phyloP scores from a whole-genome alignment of 441 rosid genomes.

The Gossypium gossypioides region DNA sequence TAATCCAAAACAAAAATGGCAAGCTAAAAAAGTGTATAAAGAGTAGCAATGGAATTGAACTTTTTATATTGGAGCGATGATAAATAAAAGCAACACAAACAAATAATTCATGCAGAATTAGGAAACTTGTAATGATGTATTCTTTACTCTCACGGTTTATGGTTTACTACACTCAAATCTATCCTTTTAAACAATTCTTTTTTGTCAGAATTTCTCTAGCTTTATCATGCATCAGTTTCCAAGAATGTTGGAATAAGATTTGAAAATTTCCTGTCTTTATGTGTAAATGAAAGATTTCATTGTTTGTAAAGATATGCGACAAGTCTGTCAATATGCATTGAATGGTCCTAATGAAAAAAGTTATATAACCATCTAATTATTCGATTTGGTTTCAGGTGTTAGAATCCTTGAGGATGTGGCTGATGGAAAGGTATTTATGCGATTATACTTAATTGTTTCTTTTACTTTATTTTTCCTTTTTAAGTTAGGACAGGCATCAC shows the following conservation, averaged over 20 bases:
- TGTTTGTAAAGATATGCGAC: not conserved
- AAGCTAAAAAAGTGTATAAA: not conserved
- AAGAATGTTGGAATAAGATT: not conserved
- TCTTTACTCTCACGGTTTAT: not conserved
- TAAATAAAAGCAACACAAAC: not conserved
- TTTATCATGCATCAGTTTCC: not conserved
- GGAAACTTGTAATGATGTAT: not conserved
- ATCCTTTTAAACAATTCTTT: not conserved
- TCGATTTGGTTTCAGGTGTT: constrained; percentile 51
- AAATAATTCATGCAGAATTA: not conserved
- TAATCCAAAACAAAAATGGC: not conserved
- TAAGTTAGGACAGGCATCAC: not conserved
- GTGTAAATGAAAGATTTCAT: not conserved
- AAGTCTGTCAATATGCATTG: not conserved
- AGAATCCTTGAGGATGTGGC: constrained; percentile 90
- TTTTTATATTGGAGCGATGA: not conserved
- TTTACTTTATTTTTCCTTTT: not conserved
- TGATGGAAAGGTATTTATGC: constrained; percentile 55
- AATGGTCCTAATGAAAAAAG: not conserved
- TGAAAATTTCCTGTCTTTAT: not conserved
- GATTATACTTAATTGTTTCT: not conserved
- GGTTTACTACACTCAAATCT: not conserved
- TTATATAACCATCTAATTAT: constrained; percentile 2
- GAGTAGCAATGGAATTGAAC: not conserved
- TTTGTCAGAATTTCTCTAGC: not conserved